Base-by-base conservation (phyloP, 2,329 filamentous ascomycete genomes). In the Allantophomopsis lycopodina region DNA sequence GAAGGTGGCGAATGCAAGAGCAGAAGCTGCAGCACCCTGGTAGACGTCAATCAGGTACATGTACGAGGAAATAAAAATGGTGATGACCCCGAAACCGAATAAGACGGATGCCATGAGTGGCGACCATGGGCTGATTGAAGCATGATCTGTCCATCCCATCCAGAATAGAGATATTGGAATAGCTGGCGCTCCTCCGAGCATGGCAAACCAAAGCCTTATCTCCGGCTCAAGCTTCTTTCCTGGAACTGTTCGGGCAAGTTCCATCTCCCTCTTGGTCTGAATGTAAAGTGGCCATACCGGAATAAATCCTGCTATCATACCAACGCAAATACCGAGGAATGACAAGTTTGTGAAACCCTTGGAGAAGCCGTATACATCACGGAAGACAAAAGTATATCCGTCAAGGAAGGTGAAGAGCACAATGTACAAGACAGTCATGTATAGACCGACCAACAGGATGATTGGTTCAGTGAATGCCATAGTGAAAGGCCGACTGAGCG, bases 381-480 rank as follows among this genome's bases (percentile, higher is more conserved):
- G 55, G 39, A 66, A 71, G 36, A 71, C 63, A 40, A 60, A 68
- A 0, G 59, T 56, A 49, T 64, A 71, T 1, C 68, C 66, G 2
- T 63, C 56, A 1, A 71, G 54, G 38, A 70, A 68, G 0, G 63
- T 68, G 48, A 71, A 72, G 0, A 71, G 52, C 0, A 69, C 56
- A 20, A 68, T 64, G 42, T 72, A 71, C 1, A 69, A 46, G 1
- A 69, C 58, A 0, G 61, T 62, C 4, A 71, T 53, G 40, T 71
- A 71, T 0, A 69, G 20, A 0, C 61, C 59, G 44, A 69, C 57
- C 3, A 62, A 51, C 2, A 61, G 33, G 15, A 56, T 53, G 34
- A 57, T 53, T 4, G 54, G 54, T 42, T 57, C 53, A 16, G 44
- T 40, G 23, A 40, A 42, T 17, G 50, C 46, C 40, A 58, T 50